These are phyloP conservation scores for Vitis rupestris DNA, from an alignment of 164 flowering plant genomes.

Conservation along the genomic window DNA sequence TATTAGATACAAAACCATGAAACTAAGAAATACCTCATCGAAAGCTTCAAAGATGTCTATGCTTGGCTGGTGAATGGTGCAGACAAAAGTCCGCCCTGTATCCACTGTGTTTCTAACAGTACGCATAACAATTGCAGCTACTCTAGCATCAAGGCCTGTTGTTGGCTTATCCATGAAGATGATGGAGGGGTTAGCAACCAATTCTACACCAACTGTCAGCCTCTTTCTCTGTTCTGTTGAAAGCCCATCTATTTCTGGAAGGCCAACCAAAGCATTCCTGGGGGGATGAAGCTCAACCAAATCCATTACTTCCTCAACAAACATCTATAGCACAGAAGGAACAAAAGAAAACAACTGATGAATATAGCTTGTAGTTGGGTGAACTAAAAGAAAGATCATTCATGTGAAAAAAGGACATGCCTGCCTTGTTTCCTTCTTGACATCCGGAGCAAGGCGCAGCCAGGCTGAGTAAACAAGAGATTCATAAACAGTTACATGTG, in stretches of 20 bases:
- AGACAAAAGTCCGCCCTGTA: slow-evolving; percentile 40
- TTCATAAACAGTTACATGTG: slow-evolving; percentile 31
- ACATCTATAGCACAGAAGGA: slow-evolving; percentile 21
- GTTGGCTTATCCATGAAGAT: slow-evolving; percentile 44
- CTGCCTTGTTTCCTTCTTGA: slow-evolving; percentile 19
- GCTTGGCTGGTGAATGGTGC: slow-evolving; percentile 41
- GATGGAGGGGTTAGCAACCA: slow-evolving; percentile 40
- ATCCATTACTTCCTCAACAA: slow-evolving; percentile 35
- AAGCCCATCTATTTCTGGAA: slow-evolving; percentile 33
- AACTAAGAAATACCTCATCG: slow-evolving; percentile 24
- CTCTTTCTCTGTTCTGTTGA: slow-evolving; percentile 44
- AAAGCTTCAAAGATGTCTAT: slow-evolving; percentile 43
- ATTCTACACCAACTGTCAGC: slow-evolving; percentile 36
- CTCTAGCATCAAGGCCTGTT: slow-evolving; percentile 39
- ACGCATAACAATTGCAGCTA: slow-evolving; percentile 44
- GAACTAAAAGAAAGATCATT: not conserved
- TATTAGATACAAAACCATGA: not conserved
- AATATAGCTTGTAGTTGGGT: not conserved
- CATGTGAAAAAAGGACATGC: slow-evolving; percentile 1
- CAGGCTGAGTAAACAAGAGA: slow-evolving; percentile 34
- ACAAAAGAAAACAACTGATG: not conserved
- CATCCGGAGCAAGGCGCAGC: slow-evolving; percentile 30
- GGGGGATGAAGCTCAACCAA: slow-evolving; percentile 30
- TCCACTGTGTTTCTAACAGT: slow-evolving; percentile 41
- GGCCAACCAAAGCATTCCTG: slow-evolving; percentile 32